These are phyloP conservation scores for Erigeron philadelphicus DNA, from an alignment of 140 eudicot species.

Conservation along the genomic window DNA sequence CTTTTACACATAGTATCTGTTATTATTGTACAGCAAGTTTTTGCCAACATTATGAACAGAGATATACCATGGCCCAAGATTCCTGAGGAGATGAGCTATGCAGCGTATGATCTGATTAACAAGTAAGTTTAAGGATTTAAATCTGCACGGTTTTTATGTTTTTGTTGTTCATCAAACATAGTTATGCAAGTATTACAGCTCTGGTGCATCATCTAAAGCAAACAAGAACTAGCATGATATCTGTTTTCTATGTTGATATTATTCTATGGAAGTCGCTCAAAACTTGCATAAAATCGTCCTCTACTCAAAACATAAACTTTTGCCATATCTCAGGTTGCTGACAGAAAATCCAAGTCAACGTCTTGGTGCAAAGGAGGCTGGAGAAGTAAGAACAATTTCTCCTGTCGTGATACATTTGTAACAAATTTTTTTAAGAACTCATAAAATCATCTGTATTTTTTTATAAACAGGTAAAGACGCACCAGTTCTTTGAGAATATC, in stretches of 20 bases:
- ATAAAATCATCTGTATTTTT: background rate
- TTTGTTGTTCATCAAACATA: constrained; percentile 9
- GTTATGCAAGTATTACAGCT: constrained; percentile 13
- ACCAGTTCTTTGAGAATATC: constrained; percentile 67
- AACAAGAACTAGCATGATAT: background rate
- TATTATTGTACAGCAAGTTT: constrained; percentile 70
- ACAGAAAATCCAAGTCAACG: constrained; percentile 86
- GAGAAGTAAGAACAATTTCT: constrained; percentile 49
- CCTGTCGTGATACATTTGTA: background rate
- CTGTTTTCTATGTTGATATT: background rate
- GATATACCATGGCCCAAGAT: constrained; percentile 96
- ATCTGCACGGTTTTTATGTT: background rate
- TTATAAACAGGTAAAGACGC: constrained; percentile 54
- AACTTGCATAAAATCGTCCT: background rate
- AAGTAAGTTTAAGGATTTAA: constrained; percentile 48
- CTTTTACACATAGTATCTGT: constrained; percentile 9
- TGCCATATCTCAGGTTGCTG: constrained; percentile 49
- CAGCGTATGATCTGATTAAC: constrained; percentile 74
- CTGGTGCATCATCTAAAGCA: background rate
- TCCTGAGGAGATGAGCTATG: constrained; percentile 88
- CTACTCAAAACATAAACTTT: constrained; percentile 16
- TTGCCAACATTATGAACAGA: constrained; percentile 86
- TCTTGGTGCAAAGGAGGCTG: constrained; percentile 76
- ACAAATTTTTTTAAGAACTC: background rate
- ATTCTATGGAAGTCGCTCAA: background rate